phyloP scores from a whole-genome alignment of 129 eudicot genomes.

The Dittrichia graveolens region DNA sequence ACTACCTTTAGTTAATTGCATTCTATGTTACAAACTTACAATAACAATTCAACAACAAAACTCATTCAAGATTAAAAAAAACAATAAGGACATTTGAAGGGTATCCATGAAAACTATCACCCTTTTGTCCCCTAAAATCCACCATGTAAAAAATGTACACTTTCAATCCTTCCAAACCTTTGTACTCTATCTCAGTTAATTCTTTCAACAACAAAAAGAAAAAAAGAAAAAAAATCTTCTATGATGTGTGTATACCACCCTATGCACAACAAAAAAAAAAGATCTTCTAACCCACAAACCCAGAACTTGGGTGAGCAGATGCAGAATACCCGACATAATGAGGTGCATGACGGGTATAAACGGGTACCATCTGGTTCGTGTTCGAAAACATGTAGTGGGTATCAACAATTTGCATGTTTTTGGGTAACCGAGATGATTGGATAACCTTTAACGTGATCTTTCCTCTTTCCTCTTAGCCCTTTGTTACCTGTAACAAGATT shows the following conservation, averaged over 20 bases:
- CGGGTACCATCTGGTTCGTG: constrained; percentile 22
- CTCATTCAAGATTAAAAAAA: not conserved
- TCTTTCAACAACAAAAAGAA: constrained; percentile 9
- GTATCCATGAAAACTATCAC: constrained; percentile 19
- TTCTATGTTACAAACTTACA: not conserved
- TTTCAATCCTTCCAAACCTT: constrained; percentile 16
- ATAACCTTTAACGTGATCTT: constrained; percentile 42
- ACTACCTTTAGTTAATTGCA: too few species aligned
- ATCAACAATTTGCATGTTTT: constrained; percentile 6
- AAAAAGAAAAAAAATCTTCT: not conserved
- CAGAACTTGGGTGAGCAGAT: constrained; percentile 7
- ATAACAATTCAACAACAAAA: not conserved
- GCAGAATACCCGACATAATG: constrained; percentile 24
- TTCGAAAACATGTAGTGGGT: not conserved
- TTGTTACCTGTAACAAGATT: constrained; percentile 35
- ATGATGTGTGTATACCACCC: not conserved
- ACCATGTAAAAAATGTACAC: constrained; percentile 18
- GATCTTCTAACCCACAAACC: not conserved
- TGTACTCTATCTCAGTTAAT: constrained; percentile 8
- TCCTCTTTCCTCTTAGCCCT: constrained; percentile 50
- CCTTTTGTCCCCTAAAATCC: constrained; percentile 10
- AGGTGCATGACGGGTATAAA: constrained; percentile 14
- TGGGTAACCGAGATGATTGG: constrained; percentile 49
- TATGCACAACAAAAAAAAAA: constrained; percentile 15
- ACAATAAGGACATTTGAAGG: constrained; percentile 5